Evolutionary conservation across 257 asterid genomes (phyloP).

Genomic region (Nemophila menziesii): DNA sequence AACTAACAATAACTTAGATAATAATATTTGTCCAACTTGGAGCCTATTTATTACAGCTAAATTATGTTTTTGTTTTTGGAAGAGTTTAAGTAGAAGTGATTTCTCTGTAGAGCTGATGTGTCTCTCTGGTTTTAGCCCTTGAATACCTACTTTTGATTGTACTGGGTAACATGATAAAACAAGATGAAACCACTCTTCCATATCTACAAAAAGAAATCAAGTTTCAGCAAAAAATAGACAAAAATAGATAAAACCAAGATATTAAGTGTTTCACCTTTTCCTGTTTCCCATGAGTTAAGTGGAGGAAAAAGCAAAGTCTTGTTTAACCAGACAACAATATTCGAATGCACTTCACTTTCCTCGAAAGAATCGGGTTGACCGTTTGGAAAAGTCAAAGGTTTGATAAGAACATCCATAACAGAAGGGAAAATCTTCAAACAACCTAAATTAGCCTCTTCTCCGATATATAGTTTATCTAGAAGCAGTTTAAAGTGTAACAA

Average conservation of each 20-base stretch:
- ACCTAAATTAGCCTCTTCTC: slow-evolving; percentile 48
- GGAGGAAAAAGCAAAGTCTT: slow-evolving; percentile 59
- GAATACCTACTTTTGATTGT: slow-evolving; percentile 30
- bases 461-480: slow-evolving; percentile 52
- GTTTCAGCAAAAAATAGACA: slow-evolving; percentile 3
- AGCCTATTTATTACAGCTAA: slow-evolving; percentile 55
- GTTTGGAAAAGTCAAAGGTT: slow-evolving; percentile 31
- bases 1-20: slow-evolving; percentile 59
- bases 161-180: slow-evolving; percentile 78
- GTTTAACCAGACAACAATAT: slow-evolving; percentile 63
- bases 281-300: slow-evolving; percentile 59
- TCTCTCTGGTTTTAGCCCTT: slow-evolving; percentile 51
- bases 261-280: slow-evolving; percentile 47
- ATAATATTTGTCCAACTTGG: slow-evolving; percentile 58
- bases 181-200: slow-evolving; percentile 80
- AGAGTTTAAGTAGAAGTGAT: slow-evolving; percentile 47
- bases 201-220: slow-evolving; percentile 43
- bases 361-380: slow-evolving; percentile 28
- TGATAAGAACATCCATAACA: slow-evolving; percentile 49
- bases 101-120: slow-evolving; percentile 41
- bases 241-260: not conserved
- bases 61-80: slow-evolving; percentile 67
- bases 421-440: slow-evolving; percentile 75
- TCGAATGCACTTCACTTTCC: slow-evolving; percentile 40
- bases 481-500: slow-evolving; percentile 38